These are phyloP conservation scores for Amanita inopinata DNA, from an alignment of 768 basidiomycete species.

Conservation along the genomic window DNA sequence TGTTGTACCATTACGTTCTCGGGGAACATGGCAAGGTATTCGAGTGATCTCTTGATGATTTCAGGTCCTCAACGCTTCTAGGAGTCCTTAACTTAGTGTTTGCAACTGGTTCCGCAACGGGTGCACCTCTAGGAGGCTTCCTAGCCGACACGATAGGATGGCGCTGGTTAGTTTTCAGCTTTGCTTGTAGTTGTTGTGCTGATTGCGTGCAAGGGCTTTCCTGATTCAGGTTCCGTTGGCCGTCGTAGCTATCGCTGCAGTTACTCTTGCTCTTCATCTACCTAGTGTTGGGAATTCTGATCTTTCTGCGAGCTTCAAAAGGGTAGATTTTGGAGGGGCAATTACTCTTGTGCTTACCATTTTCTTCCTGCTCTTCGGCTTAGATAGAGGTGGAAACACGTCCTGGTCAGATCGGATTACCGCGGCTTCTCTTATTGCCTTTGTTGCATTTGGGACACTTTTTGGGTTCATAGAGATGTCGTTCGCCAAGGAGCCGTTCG, in stretches of 20 bases:
- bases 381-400: constrained; percentile 44
- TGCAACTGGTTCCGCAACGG: constrained; percentile 44
- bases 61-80: constrained; percentile 12
- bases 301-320: constrained; percentile 41
- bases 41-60: neutral
- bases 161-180: constrained; percentile 37
- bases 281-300: constrained; percentile 31
- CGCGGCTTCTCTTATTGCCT: constrained; percentile 24
- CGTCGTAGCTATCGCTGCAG: constrained; percentile 40
- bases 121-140: constrained; percentile 56
- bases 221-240: constrained; percentile 50
- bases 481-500: constrained; percentile 50
- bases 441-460: constrained; percentile 21
- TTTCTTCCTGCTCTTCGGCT: constrained; percentile 45
- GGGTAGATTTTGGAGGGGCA: constrained; percentile 57
- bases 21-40: constrained; percentile 64
- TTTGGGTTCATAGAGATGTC: constrained; percentile 40
- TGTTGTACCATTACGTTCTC: constrained; percentile 47
- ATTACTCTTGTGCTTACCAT: constrained; percentile 43
- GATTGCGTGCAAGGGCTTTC: constrained; percentile 34
- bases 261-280: constrained; percentile 45
- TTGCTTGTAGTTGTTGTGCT: neutral
- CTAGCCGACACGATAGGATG: constrained; percentile 57
- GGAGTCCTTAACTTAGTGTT: constrained; percentile 53
- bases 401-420: constrained; percentile 36